Evolutionary conservation across 2,329 filamentous ascomycete genomes (phyloP).

Genomic region (Whalleya microplaca): DNA sequence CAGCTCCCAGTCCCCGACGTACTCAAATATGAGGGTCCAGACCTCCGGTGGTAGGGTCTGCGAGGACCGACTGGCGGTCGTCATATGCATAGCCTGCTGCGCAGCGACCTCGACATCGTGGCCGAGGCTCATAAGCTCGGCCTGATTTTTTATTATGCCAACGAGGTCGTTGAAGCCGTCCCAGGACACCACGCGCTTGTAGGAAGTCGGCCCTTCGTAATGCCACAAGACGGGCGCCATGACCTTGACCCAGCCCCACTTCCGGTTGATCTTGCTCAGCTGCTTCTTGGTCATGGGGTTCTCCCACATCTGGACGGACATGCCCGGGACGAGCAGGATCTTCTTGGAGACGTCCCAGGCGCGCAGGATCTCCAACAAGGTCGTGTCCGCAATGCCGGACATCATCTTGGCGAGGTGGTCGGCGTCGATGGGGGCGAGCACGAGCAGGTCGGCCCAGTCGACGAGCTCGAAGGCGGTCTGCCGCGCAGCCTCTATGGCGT

Average conservation of each 20-base stretch:
- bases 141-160: slow-evolving; percentile 75
- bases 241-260: slow-evolving; percentile 86
- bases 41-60: slow-evolving; percentile 77
- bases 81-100: slow-evolving; percentile 43
- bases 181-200: slow-evolving; percentile 63
- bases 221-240: slow-evolving; percentile 83
- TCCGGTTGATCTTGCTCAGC: slow-evolving; percentile 77
- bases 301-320: slow-evolving; percentile 89
- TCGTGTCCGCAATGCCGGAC: slow-evolving; percentile 77
- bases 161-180: slow-evolving; percentile 72
- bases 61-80: slow-evolving; percentile 41
- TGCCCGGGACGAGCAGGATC: slow-evolving; percentile 82
- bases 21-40: slow-evolving; percentile 86
- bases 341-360: slow-evolving; percentile 88
- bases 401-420: slow-evolving; percentile 88
- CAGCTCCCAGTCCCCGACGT: slow-evolving; percentile 87
- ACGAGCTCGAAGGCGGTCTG: slow-evolving; percentile 69
- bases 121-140: slow-evolving; percentile 74
- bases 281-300: slow-evolving; percentile 89
- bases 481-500: slow-evolving; percentile 56
- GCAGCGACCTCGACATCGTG: slow-evolving; percentile 66
- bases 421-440: slow-evolving; percentile 83
- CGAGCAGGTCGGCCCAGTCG: slow-evolving; percentile 85
- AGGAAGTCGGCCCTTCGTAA: slow-evolving; percentile 57
- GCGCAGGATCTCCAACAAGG: slow-evolving; percentile 78